A percentile compares a stretch with the other conserved stretches of the same genome.
Evolutionary conservation across 805 yeast species (phyloP).

Genomic region (Saccharomycopsis schoenii): DNA sequence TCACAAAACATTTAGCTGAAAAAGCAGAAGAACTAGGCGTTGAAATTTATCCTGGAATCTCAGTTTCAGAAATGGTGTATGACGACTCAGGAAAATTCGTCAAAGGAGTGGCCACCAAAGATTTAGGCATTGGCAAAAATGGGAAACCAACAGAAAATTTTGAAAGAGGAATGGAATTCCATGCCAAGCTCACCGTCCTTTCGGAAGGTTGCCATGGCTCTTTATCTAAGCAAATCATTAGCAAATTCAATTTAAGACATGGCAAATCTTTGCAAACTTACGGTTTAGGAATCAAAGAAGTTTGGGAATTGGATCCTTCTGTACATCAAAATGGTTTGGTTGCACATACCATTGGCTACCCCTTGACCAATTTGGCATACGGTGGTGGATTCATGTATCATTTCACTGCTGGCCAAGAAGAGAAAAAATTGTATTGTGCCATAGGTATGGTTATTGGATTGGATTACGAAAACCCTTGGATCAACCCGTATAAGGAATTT

Average conservation of each 20-base stretch:
- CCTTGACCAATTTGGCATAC: constrained; percentile 61
- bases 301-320: constrained; percentile 87
- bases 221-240: constrained; percentile 65
- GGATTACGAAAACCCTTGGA: constrained; percentile 90
- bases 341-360: constrained; percentile 85
- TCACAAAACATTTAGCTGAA: constrained; percentile 74
- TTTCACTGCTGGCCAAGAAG: constrained; percentile 65
- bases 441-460: constrained; percentile 93
- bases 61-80: constrained; percentile 72
- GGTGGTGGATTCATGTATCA: constrained; percentile 98
- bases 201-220: constrained; percentile 99
- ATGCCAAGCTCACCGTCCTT: constrained; percentile 76
- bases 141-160: constrained; percentile 73
- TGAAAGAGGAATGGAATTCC: constrained; percentile 96
- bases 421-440: constrained; percentile 42
- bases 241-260: constrained; percentile 56
- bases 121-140: constrained; percentile 69
- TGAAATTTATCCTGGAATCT: constrained; percentile 83
- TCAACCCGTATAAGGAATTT: constrained; percentile 93
- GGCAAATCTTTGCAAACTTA: constrained; percentile 73
- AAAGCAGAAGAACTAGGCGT: constrained; percentile 91
- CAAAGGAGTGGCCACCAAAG: constrained; percentile 88
- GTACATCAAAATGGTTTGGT: constrained; percentile 75
- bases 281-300: constrained; percentile 93
- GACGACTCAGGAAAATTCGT: constrained; percentile 41